Percentiles rank a stretch among this genome's conserved stretches.
Evolutionary conservation across 441 rosid genomes (phyloP).

Genomic region (Croton setiger): DNA sequence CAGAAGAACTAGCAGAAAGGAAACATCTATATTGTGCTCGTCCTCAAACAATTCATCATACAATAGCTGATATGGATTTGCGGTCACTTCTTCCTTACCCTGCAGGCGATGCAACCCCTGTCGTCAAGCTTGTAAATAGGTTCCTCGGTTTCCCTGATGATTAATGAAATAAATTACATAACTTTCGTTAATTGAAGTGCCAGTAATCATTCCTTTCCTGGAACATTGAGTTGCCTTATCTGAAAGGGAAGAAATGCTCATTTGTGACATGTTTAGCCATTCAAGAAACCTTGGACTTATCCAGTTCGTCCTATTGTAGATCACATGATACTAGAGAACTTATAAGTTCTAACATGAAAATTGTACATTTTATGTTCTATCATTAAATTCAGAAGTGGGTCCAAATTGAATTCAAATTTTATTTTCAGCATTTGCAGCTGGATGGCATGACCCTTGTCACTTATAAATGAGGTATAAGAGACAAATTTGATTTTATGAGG

Average conservation of each 20-base stretch:
- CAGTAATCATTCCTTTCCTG: not conserved
- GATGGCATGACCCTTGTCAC: slow-evolving; percentile 16
- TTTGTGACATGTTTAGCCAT: not conserved
- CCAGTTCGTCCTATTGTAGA: not conserved
- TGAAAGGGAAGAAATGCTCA: slow-evolving; percentile 1
- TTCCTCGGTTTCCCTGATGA: slow-evolving; percentile 81
- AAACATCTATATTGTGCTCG: slow-evolving; percentile 69
- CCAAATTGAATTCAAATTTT: too few species aligned
- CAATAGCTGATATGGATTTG: slow-evolving; percentile 49
- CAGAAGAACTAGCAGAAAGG: too few species aligned
- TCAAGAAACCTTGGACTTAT: not conserved
- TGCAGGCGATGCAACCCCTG: slow-evolving; percentile 68
- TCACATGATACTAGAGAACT: slow-evolving; percentile 2
- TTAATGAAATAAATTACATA: slow-evolving; percentile 25
- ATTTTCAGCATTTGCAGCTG: not conserved
- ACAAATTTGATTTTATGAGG: too few species aligned
- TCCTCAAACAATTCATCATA: slow-evolving; percentile 55
- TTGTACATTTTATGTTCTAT: not conserved
- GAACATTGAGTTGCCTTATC: slow-evolving; percentile 9
- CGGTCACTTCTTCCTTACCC: slow-evolving; percentile 55
- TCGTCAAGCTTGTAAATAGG: slow-evolving; percentile 52
- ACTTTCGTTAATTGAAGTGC: not conserved
- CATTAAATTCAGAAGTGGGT: slow-evolving; percentile 2
- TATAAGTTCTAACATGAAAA: not conserved
- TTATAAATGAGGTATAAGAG: not conserved